A percentile compares a stretch with the other conserved stretches of the same genome.
Conservation (phyloP, 257 asterid species). For the Haberlea rhodopensis region DNA sequence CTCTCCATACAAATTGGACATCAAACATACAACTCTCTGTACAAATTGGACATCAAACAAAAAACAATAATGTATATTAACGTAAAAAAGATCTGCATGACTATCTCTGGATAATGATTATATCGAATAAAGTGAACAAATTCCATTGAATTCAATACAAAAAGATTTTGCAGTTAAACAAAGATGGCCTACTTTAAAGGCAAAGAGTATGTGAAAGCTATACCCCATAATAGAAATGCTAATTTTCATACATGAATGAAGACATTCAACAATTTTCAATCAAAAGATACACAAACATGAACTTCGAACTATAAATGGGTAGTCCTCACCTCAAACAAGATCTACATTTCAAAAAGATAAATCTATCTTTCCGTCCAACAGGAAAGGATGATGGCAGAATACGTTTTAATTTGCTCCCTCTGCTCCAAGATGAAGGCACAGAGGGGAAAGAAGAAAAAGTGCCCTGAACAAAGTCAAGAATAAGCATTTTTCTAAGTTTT, state of each 20-base stretch:
- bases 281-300: background rate
- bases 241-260: slow-evolving; percentile 4
- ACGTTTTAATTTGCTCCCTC: slow-evolving; percentile 36
- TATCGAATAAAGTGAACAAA: background rate
- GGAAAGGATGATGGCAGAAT: slow-evolving; percentile 27
- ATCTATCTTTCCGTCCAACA: slow-evolving; percentile 37
- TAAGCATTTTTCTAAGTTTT: background rate
- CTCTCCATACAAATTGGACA: background rate
- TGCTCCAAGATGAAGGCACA: slow-evolving; percentile 40
- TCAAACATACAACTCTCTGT: background rate
- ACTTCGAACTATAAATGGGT: slow-evolving; percentile 10
- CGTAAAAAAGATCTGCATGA: background rate
- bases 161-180: background rate
- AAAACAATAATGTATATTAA: no score
- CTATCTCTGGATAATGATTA: background rate
- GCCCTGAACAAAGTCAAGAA: slow-evolving; percentile 36
- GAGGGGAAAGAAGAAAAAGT: slow-evolving; percentile 35
- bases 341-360: slow-evolving; percentile 36
- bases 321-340: slow-evolving; percentile 44
- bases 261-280: background rate
- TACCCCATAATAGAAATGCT: slow-evolving; percentile 1
- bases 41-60: background rate
- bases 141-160: background rate
- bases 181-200: background rate
- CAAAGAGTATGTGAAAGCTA: background rate